Percentiles rank a stretch among this genome's conserved stretches.
Conservation (phyloP, 2,329 filamentous ascomycete genomes). For the Colletotrichum chrysophilum region DNA sequence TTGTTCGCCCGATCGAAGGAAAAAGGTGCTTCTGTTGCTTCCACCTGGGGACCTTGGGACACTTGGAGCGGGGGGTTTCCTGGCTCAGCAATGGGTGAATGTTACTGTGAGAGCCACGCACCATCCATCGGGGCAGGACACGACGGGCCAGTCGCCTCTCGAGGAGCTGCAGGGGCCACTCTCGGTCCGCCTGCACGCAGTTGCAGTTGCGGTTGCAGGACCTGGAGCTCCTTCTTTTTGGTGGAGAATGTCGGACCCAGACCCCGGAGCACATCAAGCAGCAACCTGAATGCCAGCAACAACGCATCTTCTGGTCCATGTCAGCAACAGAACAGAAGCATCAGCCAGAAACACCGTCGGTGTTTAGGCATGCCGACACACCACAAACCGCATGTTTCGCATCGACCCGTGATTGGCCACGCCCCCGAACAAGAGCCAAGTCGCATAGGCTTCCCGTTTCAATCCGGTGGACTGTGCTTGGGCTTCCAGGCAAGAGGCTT, state of each 20-base stretch:
- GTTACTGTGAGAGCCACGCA: background rate
- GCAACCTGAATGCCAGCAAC: background rate
- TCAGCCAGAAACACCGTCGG: background rate
- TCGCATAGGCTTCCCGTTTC: conserved; percentile 15
- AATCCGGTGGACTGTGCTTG: conserved; percentile 12
- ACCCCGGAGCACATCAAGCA: background rate
- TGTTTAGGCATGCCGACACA: background rate
- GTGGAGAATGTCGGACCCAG: background rate
- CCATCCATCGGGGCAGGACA: background rate
- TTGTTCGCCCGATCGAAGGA: background rate
- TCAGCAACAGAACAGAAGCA: background rate
- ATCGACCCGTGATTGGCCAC: background rate
- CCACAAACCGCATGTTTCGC: background rate
- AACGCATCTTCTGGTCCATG: background rate
- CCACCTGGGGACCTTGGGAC: background rate
- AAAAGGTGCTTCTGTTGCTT: background rate
- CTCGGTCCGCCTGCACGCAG: background rate
- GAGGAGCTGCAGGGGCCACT: background rate
- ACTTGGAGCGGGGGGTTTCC: background rate
- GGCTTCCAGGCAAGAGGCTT: background rate
- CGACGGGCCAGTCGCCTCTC: background rate
- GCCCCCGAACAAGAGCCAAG: background rate
- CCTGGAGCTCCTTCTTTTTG: background rate
- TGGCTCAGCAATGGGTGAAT: background rate
- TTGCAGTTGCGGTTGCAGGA: background rate